These are phyloP conservation scores for Talaromyces sp. DNA, from an alignment of 2,329 filamentous ascomycete genomes.

Conservation along the genomic window DNA sequence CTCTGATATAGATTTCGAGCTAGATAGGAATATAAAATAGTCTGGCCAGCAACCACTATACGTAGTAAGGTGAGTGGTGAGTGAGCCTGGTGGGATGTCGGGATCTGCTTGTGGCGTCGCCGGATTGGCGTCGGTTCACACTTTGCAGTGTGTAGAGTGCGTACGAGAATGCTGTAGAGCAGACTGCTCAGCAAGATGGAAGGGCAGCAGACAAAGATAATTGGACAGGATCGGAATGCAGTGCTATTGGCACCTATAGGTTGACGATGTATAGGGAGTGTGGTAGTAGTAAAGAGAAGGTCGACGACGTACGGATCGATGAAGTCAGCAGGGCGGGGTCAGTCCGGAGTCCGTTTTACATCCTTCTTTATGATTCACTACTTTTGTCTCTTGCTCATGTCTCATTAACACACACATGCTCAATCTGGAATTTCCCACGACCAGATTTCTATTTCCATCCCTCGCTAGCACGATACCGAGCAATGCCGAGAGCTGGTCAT, in stretches of 20 bases:
- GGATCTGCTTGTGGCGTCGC: conserved; percentile 3
- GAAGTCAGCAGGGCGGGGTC: conserved; percentile 18
- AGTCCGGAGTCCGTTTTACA: background rate
- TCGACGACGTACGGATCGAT: conserved; percentile 15
- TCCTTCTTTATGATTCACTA: background rate
- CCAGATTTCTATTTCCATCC: background rate
- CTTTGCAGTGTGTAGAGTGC: too few relatives aligned
- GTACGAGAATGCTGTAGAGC: background rate
- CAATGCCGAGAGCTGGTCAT: background rate
- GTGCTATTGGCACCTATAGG: background rate
- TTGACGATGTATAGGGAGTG: too few relatives aligned
- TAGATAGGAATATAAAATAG: background rate
- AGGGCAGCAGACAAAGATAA: background rate
- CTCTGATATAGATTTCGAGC: background rate
- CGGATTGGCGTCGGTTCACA: background rate
- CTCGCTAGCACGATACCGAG: background rate
- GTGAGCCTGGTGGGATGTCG: background rate
- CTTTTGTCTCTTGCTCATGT: background rate
- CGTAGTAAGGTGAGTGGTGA: background rate
- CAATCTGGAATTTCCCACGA: background rate
- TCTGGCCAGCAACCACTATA: background rate
- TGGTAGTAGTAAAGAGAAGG: background rate
- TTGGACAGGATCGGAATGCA: background rate
- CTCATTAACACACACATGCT: background rate
- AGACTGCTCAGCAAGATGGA: background rate